Base-by-base conservation (phyloP, 2,329 filamentous ascomycete genomes). In the Colletotrichum sp. region DNA sequence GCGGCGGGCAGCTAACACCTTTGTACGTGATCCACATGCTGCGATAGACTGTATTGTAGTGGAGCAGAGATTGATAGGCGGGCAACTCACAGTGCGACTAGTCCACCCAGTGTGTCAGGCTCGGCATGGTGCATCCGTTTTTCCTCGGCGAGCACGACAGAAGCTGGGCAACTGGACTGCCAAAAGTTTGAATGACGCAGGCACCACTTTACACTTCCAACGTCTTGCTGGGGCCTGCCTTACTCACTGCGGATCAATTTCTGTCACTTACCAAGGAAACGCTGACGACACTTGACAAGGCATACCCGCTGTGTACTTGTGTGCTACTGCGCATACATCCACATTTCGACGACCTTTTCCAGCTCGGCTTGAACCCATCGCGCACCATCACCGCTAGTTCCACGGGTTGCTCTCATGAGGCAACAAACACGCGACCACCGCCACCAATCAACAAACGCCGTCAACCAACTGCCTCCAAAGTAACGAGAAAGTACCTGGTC, bases 111-210 rank as follows among this genome's bases (percentile, higher is more conserved):
- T 65, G 60, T 71, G 69, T 72, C 73, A 76, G 67, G 63, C 73
- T 55, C 73, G 63, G 73, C 73, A 76, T 39, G 57, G 63, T 63
- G 57, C 59, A 72, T 34, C 73, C 73, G 73, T 28, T 65, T 69
- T 60, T 72, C 44, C 62, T 68, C 21, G 69, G 69, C 72, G 55
- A 71, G 57, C 30, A 65, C 24, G 24, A 44, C 49, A 68, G 70
- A 34, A 30, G 16, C n/a, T 24, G 26, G 44, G 44, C 44, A 39
- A 9, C 62, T 68, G 30, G 52, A 9, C 66, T 69, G 52, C 52
- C 52, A 69, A 49, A 52, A 30, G 68, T 63, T 7, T 49, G 59
- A 32, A 75, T 72, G 73, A 68, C 73, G 69, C 69, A 49, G 57
- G 39, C 73, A 63, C 72, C 62, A 28, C 36, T 71, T 28, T 66